phyloP scores from a whole-genome alignment of 768 basidiomycete species.

The Tricholoma sp. region DNA sequence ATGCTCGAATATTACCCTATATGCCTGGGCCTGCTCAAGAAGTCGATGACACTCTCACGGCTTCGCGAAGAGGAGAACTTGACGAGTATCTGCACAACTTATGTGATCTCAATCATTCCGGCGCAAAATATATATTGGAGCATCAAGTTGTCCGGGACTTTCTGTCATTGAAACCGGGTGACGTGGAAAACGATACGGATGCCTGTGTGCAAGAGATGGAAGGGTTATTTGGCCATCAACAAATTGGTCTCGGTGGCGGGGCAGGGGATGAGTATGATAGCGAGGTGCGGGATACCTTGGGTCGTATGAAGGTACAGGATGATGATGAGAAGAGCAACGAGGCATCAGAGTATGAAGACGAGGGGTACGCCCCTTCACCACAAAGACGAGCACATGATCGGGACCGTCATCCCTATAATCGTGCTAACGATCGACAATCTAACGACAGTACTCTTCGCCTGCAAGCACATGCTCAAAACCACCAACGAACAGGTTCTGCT shows the following conservation, averaged over 20 bases:
- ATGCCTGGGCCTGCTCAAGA: conserved; percentile 93
- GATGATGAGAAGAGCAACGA: conserved; percentile 45
- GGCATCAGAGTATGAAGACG: conserved; percentile 64
- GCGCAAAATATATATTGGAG: conserved; percentile 77
- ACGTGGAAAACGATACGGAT: conserved; percentile 65
- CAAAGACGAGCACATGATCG: conserved; percentile 32
- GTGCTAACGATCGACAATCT: conserved; percentile 29
- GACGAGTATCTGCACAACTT: conserved; percentile 85
- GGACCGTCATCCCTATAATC: conserved; percentile 35
- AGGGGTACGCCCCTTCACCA: conserved; percentile 43
- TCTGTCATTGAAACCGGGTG: conserved; percentile 80
- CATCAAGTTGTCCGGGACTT: conserved; percentile 78
- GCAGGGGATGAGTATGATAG: conserved; percentile 31
- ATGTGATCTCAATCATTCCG: conserved; percentile 60
- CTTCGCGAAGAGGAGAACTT: conserved; percentile 73
- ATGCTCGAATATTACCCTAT: conserved; percentile 80
- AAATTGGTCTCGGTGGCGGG: conserved; percentile 19
- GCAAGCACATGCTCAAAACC: conserved; percentile 40
- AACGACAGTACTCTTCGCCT: conserved; percentile 36
- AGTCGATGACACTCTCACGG: conserved; percentile 81
- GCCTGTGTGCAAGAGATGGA: conserved; percentile 57
- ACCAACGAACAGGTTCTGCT: conserved; percentile 46
- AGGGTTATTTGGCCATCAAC: conserved; percentile 35
- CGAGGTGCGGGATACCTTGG: conserved; percentile 46
- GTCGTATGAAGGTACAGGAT: conserved; percentile 42